A percentile compares a stretch with the other conserved stretches of the same genome.
Conservation (phyloP, 139 green algal species). For the Penium margaritaceum region DNA sequence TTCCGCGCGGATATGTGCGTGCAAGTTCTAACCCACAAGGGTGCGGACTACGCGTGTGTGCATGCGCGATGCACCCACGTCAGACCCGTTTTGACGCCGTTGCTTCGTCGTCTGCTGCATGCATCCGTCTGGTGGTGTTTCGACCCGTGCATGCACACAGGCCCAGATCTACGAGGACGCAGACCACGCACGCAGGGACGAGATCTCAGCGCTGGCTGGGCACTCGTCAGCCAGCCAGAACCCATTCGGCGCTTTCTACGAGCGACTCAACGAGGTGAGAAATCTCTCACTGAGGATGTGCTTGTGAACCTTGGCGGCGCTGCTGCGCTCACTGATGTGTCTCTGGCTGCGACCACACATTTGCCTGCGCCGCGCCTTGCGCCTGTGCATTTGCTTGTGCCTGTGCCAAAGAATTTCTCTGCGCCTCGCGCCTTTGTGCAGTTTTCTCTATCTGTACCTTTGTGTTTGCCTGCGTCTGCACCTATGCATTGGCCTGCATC, state of each 20-base stretch:
- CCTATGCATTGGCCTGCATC: no score
- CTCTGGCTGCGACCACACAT: no score
- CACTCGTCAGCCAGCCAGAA: conserved; percentile 12
- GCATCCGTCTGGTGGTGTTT: no score
- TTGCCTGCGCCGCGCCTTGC: no score
- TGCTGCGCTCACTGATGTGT: not conserved
- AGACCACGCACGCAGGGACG: conserved; percentile 69
- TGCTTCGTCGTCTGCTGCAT: no score
- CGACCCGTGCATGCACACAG: no score
- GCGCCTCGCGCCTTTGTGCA: not conserved
- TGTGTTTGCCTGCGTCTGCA: not conserved
- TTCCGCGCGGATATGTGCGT: no score
- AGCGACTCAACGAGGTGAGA: conserved; percentile 76
- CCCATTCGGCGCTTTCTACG: conserved; percentile 68
- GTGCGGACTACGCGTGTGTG: no score
- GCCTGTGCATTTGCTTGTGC: not conserved
- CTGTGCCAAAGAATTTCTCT: not conserved
- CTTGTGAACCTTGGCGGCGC: not conserved
- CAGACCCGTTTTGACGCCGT: no score
- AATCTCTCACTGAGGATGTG: not conserved
- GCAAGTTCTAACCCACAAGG: no score
- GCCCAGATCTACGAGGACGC: conserved; percentile 78
- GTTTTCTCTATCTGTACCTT: not conserved
- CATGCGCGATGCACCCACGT: no score
- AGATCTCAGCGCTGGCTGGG: conserved; percentile 73